Evolutionary conservation across 1,284 basidiomycete genomes (phyloP), one percentile per base, ranked within the genome.

Genomic region (Volvariella volvacea): DNA sequence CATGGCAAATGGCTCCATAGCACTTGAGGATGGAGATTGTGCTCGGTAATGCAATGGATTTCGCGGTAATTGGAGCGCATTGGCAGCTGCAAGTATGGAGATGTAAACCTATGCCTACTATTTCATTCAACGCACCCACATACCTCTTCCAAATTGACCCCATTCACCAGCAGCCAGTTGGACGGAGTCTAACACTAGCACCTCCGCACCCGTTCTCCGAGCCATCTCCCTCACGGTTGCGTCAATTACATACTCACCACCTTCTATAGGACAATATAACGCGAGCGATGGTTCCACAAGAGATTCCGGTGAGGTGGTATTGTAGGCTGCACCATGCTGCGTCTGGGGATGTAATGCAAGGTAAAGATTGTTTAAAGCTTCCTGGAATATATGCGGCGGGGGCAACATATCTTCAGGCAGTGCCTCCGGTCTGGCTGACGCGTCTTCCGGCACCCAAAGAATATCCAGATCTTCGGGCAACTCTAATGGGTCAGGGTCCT

Each of bases 241-340:
- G 54, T 88, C 81, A 22, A 92, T 72, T 33, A 92, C 73, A 58
- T 85, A 66, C 36, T 68, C 64, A 15, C 66, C 68, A 43, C 73
- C 90, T 65, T 92, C 90, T 46, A 93, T 84, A 2, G 90, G 91
- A 51, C 84, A 89, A 56, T 88, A 90, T 3, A 93, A 63, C 0
- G 81, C 86, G 22, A 93, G 64, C 0, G 84, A 88, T 1, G 88
- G 86, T 57, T 92, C 88, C 22, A 76, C 55, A 0, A 74, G 70
- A 38, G 76, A 66, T 12, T 74, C 74, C 4, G 70, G 57, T 4
- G 68, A 58, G 4, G 50, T 49, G 22, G 76, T 64, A 16, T 74
- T 50, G 58, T 80, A 83, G 0, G 77, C 68, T n/a, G 85, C 80
- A 22, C 76, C 72, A 51, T 87, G 78, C 55, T 90, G 88, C 3